Conservation (phyloP, 306 rosid species). For the Corylus americana region DNA sequence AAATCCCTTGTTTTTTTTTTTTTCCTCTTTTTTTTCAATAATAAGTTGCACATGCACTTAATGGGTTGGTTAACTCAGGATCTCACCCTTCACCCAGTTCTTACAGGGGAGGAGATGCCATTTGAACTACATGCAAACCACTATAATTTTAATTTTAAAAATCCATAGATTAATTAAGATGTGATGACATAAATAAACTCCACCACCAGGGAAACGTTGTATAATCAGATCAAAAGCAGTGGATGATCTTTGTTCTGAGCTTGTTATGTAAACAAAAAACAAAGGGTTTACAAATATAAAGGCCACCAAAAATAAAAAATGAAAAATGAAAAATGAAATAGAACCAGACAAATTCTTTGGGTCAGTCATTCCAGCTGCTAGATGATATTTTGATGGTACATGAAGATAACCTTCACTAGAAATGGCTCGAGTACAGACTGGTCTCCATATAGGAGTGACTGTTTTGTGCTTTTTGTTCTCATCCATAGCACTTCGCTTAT, state of each 20-base stretch:
- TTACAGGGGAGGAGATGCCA: neutral
- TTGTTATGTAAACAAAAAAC: neutral
- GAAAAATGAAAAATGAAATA: neutral
- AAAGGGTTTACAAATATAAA: neutral
- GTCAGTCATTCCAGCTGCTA: slow-evolving; percentile 3
- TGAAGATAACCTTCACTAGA: slow-evolving; percentile 48
- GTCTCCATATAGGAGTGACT: slow-evolving; percentile 56
- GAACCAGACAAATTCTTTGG: neutral
- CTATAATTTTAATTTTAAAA: neutral
- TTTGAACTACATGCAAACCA: neutral
- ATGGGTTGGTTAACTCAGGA: too few relatives aligned
- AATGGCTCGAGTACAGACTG: slow-evolving; percentile 49
- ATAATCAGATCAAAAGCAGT: neutral
- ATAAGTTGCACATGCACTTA: too few relatives aligned
- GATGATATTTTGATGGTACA: neutral
- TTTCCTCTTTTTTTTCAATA: too few relatives aligned
- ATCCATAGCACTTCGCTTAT: slow-evolving; percentile 36
- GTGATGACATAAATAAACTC: neutral
- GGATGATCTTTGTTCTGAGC: neutral
- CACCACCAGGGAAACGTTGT: neutral
- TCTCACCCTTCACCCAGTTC: neutral
- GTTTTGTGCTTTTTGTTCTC: slow-evolving; percentile 37
- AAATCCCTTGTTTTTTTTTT: neutral
- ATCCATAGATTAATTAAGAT: neutral
- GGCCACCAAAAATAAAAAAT: too few relatives aligned